Evolutionary conservation across 495 filamentous ascomycete genomes (phyloP).

Genomic region (Annulohypoxylon maeteangense): DNA sequence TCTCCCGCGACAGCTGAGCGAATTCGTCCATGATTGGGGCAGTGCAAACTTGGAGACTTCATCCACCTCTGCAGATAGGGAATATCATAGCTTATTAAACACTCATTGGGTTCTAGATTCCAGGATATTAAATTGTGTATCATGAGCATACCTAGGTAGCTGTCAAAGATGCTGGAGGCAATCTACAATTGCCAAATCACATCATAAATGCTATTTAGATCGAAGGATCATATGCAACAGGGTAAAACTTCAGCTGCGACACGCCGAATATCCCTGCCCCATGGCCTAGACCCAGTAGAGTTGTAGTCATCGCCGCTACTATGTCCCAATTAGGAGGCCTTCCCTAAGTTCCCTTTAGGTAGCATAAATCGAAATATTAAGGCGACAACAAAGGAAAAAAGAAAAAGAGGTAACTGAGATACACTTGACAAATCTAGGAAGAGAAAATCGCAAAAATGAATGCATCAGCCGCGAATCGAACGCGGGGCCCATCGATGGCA

Average conservation of each 20-base stretch:
- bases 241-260: slow-evolving; percentile 4
- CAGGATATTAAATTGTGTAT: neutral
- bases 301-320: neutral
- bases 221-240: slow-evolving; percentile 15
- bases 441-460: slow-evolving; percentile 26
- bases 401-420: neutral
- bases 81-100: slow-evolving; percentile 3
- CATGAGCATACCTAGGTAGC: neutral
- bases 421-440: neutral
- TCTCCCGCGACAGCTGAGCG: slow-evolving; percentile 39
- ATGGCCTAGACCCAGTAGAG: neutral
- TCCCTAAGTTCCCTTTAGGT: neutral
- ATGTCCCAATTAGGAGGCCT: neutral
- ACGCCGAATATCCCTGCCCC: neutral
- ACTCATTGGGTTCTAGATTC: neutral
- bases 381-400: neutral
- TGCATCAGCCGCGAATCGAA: slow-evolving; percentile 63
- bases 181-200: neutral
- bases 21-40: slow-evolving; percentile 38
- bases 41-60: slow-evolving; percentile 21
- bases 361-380: neutral
- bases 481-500: slow-evolving; percentile 65
- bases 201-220: neutral
- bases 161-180: neutral
- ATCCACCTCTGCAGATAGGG: neutral